phyloP scores from a whole-genome alignment of 1,284 basidiomycete species.

The Sporisorium exsertum region DNA sequence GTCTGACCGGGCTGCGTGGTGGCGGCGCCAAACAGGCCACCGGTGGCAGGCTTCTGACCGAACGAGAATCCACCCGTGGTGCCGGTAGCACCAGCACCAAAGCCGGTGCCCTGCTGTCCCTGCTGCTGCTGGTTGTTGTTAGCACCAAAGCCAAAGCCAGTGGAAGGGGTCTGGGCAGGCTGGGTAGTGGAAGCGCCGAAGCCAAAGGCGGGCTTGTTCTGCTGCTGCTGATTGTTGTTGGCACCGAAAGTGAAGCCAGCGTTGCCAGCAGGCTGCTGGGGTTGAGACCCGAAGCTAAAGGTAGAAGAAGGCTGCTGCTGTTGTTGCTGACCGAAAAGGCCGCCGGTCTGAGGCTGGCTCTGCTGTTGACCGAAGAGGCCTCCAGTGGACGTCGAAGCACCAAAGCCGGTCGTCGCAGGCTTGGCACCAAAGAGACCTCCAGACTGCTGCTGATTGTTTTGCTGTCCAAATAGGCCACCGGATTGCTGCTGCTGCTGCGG shows the following conservation, averaged over 20 bases:
- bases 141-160: constrained; percentile 53
- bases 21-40: constrained; percentile 73
- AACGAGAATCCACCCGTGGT: constrained; percentile 51
- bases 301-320: constrained; percentile 51
- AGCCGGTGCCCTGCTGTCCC: constrained; percentile 38
- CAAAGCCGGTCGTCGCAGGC: constrained; percentile 52
- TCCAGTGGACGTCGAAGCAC: constrained; percentile 50
- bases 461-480: constrained; percentile 68
- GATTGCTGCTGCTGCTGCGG: constrained; percentile 56
- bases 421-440: constrained; percentile 69
- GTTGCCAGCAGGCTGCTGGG: constrained; percentile 59
- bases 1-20: constrained; percentile 46
- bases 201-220: constrained; percentile 55
- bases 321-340: constrained; percentile 63
- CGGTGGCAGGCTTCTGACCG: constrained; percentile 58
- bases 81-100: constrained; percentile 42
- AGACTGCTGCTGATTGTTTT: constrained; percentile 67
- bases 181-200: constrained; percentile 51
- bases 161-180: constrained; percentile 39
- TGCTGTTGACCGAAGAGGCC: constrained; percentile 66
- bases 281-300: constrained; percentile 64
- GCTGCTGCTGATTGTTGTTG: constrained; percentile 48
- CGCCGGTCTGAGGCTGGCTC: constrained; percentile 56
- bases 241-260: constrained; percentile 57
- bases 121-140: constrained; percentile 38